Evolutionary conservation across 305 asterid genomes (phyloP).

Genomic region (Ilex paraguariensis): DNA sequence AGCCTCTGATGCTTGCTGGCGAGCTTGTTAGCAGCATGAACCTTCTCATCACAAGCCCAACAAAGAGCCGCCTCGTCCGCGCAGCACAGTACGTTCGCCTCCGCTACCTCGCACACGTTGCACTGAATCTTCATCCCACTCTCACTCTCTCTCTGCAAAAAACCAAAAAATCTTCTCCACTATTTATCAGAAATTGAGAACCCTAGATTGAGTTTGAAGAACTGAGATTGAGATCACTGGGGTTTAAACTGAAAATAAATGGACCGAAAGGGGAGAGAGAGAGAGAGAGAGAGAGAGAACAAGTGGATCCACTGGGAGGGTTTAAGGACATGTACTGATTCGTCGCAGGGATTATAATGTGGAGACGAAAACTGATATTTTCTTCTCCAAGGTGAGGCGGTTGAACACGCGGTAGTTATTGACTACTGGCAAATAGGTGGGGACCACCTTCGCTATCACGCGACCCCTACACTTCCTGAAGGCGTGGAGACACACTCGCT

Average conservation of each 20-base stretch:
- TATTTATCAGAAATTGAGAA: constrained; percentile 16
- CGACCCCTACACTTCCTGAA: too few species aligned
- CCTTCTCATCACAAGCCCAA: constrained; percentile 63
- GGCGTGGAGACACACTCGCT: too few species aligned
- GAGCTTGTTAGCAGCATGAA: constrained; percentile 86
- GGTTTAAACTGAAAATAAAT: background rate
- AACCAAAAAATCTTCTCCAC: constrained; percentile 11
- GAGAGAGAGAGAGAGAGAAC: background rate
- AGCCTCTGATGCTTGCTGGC: constrained; percentile 86
- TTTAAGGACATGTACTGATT: constrained; percentile 10
- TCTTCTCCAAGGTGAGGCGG: background rate
- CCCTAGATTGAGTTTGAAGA: background rate
- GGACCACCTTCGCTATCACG: background rate
- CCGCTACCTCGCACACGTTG: constrained; percentile 80
- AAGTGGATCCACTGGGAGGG: constrained; percentile 9
- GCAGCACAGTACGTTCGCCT: constrained; percentile 83
- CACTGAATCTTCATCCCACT: constrained; percentile 90
- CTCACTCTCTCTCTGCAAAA: constrained; percentile 1
- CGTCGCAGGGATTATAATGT: background rate
- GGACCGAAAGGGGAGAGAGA: constrained; percentile 16
- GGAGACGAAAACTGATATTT: background rate
- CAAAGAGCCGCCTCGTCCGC: constrained; percentile 98
- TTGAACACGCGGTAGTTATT: background rate
- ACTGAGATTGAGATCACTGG: background rate
- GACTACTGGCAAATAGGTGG: background rate